Evolutionary conservation across 768 basidiomycete species (phyloP).

Genomic region (Suillus discolor): DNA sequence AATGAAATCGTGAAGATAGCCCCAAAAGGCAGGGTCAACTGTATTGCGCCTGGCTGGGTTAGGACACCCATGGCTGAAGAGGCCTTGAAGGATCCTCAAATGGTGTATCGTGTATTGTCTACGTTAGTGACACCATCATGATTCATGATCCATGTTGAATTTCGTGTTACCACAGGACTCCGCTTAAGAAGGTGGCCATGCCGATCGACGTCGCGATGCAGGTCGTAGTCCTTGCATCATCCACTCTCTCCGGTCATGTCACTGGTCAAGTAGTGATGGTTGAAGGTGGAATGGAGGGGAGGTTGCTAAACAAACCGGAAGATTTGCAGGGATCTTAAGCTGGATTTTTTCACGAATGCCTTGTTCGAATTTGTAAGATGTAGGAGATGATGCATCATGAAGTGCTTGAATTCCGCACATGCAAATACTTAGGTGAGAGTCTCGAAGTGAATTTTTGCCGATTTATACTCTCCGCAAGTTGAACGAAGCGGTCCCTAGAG

Average conservation of each 20-base stretch:
- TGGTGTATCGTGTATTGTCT: constrained; percentile 61
- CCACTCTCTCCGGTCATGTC: constrained; percentile 68
- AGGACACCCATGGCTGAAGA: constrained; percentile 64
- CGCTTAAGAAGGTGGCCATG: constrained; percentile 67
- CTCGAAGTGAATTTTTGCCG: too few relatives aligned
- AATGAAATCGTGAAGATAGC: constrained; percentile 83
- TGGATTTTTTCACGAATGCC: too few relatives aligned
- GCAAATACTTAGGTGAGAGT: too few relatives aligned
- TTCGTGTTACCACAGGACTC: constrained; percentile 46
- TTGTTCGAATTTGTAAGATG: too few relatives aligned
- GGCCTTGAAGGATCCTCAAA: constrained; percentile 53
- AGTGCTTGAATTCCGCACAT: too few relatives aligned
- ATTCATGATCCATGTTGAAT: neutral
- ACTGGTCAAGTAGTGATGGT: constrained; percentile 73
- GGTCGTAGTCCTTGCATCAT: constrained; percentile 61
- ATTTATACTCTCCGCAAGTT: too few relatives aligned
- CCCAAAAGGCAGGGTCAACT: constrained; percentile 69
- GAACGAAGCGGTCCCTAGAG: too few relatives aligned
- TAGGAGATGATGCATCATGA: too few relatives aligned
- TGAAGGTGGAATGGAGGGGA: constrained; percentile 79
- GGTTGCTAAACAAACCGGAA: constrained; percentile 44
- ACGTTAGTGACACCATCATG: constrained; percentile 49
- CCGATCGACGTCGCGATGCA: constrained; percentile 68
- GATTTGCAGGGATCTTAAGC: constrained; percentile 29
- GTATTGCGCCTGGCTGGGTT: constrained; percentile 70